Conservation (phyloP, 1,284 basidiomycete genomes). For the Malassezia yamatoensis region DNA sequence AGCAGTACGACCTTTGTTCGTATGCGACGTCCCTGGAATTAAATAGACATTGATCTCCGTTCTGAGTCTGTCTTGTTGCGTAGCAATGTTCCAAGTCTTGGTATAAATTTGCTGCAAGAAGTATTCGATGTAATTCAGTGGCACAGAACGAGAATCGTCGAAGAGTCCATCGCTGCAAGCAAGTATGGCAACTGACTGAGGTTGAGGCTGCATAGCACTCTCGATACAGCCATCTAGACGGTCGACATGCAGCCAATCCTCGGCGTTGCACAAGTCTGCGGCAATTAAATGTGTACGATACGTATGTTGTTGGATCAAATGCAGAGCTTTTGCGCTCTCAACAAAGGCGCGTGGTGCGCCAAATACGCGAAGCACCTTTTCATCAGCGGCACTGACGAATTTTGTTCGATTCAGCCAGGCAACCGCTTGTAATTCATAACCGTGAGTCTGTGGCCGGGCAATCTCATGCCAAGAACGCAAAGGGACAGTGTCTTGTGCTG, state of each 20-base stretch:
- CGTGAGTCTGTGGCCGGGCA: constrained; percentile 45
- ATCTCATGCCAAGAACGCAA: constrained; percentile 38
- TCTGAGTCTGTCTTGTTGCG: constrained; percentile 22
- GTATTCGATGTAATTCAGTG: constrained; percentile 28
- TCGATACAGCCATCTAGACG: not conserved
- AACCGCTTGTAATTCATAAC: constrained; percentile 35
- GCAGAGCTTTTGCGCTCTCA: constrained; percentile 15
- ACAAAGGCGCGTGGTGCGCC: constrained; percentile 37
- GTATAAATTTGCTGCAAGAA: constrained; percentile 39
- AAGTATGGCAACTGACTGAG: not conserved
- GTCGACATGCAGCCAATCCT: not conserved
- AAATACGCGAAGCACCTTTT: constrained; percentile 46
- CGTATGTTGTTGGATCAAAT: constrained; percentile 1
- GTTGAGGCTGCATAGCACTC: not conserved
- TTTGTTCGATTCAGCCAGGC: constrained; percentile 37
- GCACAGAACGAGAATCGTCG: not conserved
- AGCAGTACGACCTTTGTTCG: not conserved
- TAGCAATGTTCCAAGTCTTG: constrained; percentile 33
- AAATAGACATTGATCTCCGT: constrained; percentile 33
- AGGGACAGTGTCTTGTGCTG: not conserved
- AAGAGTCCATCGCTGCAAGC: constrained; percentile 14
- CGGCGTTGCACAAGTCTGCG: not conserved
- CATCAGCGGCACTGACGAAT: constrained; percentile 44
- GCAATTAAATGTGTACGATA: constrained; percentile 6
- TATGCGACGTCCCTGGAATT: constrained; percentile 9